Conservation (phyloP, 208 protist species). For the Naegleria lovaniensis region DNA sequence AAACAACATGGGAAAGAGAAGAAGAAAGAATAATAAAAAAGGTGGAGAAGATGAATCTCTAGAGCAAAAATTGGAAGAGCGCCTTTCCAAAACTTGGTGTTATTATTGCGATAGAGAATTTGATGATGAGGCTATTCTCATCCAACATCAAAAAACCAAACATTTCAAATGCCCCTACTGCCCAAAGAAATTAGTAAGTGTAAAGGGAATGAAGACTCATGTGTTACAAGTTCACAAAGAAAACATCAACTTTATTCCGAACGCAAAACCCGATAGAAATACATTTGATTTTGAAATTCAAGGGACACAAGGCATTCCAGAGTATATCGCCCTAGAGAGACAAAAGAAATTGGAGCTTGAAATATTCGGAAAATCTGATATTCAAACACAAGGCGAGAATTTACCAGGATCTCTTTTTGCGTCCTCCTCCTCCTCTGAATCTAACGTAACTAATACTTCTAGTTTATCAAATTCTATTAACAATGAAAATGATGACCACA, state of each 20-base stretch:
- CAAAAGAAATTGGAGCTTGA: not conserved
- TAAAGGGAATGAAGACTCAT: not conserved
- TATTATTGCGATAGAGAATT: slow-evolving; percentile 28
- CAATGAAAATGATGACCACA: not conserved
- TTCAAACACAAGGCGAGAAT: not conserved
- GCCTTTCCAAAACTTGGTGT: not conserved
- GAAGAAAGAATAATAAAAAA: not conserved
- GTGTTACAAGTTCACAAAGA: slow-evolving; percentile 15
- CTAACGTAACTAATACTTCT: not conserved
- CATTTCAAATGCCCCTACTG: not conserved
- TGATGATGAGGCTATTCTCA: slow-evolving; percentile 9
- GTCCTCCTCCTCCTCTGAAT: not conserved
- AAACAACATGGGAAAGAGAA: not conserved
- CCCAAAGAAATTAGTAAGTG: not conserved
- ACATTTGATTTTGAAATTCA: slow-evolving; percentile 12
- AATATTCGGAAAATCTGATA: not conserved
- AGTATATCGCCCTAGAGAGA: not conserved
- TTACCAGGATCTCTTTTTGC: not conserved
- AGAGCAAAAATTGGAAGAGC: not conserved
- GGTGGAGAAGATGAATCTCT: not conserved
- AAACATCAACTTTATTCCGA: not conserved
- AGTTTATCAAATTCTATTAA: not conserved
- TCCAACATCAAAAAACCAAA: slow-evolving; percentile 23
- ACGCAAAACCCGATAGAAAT: not conserved
- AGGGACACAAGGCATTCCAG: slow-evolving; percentile 14